Percentiles rank a stretch among this genome's conserved stretches.
phyloP scores from a whole-genome alignment of 345 rosid genomes.

The Brassica carinata region DNA sequence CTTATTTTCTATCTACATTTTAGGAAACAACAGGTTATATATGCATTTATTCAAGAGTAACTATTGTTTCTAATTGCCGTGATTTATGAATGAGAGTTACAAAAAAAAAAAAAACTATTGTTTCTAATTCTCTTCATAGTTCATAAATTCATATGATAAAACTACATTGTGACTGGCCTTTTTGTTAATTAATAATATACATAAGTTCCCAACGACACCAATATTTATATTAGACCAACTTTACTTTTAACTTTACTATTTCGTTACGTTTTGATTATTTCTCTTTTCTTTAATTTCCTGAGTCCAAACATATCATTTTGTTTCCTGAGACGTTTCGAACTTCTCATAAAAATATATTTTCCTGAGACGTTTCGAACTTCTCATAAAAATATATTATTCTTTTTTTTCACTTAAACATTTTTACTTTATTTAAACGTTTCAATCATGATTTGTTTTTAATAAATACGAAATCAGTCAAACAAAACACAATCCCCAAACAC shows the following conservation, averaged over 20 bases:
- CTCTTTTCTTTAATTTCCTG: background rate
- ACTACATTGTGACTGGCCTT: constrained; percentile 1
- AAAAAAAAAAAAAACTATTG: background rate
- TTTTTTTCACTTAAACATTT: background rate
- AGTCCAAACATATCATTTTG: background rate
- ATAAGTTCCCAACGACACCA: background rate
- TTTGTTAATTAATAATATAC: background rate
- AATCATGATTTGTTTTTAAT: background rate
- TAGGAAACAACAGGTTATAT: background rate
- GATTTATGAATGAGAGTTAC: background rate
- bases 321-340: background rate
- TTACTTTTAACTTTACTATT: background rate
- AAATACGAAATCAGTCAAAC: constrained; percentile 7
- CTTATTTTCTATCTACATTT: background rate
- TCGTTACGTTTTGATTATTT: background rate
- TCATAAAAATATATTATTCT: background rate
- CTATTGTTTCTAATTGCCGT: no score
- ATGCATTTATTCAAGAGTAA: background rate
- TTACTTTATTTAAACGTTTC: background rate
- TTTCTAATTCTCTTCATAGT: background rate
- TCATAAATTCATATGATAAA: constrained; percentile 5
- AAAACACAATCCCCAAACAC: constrained; percentile 16
- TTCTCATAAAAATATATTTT: background rate
- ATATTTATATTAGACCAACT: background rate
- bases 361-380: background rate